These are phyloP conservation scores for Iris macrosiphon DNA, from an alignment of 106 monocot genomes.

Conservation along the genomic window DNA sequence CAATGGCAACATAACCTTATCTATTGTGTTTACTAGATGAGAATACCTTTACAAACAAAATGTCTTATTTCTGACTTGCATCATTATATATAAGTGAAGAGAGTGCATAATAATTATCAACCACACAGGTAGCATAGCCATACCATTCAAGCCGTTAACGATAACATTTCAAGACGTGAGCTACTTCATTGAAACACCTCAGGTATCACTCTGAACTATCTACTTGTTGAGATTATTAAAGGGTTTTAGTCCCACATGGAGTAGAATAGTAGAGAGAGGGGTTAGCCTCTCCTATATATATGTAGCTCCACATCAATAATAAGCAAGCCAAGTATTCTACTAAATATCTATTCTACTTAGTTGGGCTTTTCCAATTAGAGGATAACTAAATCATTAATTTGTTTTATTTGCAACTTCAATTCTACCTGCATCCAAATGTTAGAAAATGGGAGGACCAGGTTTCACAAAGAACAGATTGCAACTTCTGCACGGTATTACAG, in stretches of 20 bases:
- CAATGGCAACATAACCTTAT: too few species aligned
- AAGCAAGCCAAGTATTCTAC: too few species aligned
- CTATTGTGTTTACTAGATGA: too few species aligned
- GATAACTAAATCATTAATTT: too few species aligned
- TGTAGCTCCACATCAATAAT: too few species aligned
- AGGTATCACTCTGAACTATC: constrained; percentile 2
- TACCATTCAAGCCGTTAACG: constrained; percentile 13
- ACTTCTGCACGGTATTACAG: constrained; percentile 14
- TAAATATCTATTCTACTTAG: too few species aligned
- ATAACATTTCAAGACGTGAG: constrained; percentile 23
- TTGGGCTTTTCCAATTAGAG: too few species aligned
- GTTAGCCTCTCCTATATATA: too few species aligned
- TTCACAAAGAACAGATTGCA: constrained; percentile 5
- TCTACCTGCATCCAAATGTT: too few species aligned
- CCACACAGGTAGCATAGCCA: constrained; percentile 6
- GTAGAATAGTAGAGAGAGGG: too few species aligned
- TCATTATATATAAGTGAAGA: background rate
- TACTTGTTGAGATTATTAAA: background rate
- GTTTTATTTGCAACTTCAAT: too few species aligned
- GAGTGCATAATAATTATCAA: background rate
- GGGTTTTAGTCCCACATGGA: too few species aligned
- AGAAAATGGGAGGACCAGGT: constrained; percentile 14
- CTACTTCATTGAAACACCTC: constrained; percentile 16
- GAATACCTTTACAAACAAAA: background rate
- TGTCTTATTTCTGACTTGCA: background rate